Evolutionary conservation across 73 alveolate species (phyloP).

Genomic region (Paramecium pentaurelia): DNA sequence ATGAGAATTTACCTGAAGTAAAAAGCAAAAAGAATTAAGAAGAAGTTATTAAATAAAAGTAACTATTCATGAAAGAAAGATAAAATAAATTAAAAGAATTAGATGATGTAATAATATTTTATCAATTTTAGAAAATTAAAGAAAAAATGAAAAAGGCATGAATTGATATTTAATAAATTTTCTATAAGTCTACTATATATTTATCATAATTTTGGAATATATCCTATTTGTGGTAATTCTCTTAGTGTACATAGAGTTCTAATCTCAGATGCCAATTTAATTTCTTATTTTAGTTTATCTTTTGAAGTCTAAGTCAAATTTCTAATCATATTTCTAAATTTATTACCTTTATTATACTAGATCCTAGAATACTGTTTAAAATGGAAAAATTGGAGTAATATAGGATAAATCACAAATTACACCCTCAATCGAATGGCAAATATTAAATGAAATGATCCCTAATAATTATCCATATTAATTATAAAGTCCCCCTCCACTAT

Average conservation of each 20-base stretch:
- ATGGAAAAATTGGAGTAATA: not conserved
- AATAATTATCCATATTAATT: not conserved
- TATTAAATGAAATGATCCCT: not conserved
- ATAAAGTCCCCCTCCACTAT: conserved; percentile 43
- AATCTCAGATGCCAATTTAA: not conserved
- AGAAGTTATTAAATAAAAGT: not conserved
- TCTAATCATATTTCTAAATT: not conserved
- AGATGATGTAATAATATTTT: not conserved
- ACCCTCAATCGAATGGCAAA: not conserved
- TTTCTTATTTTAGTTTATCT: not conserved
- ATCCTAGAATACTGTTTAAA: not conserved
- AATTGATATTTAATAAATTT: not conserved
- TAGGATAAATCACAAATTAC: not conserved
- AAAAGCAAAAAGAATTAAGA: conserved; percentile 39
- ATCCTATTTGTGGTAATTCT: not conserved
- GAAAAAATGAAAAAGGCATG: not conserved
- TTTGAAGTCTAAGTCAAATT: not conserved
- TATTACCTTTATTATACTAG: not conserved
- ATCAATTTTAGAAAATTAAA: not conserved
- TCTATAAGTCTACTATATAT: not conserved
- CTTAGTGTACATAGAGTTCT: not conserved
- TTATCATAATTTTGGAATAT: not conserved
- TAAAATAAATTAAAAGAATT: conserved; percentile 19
- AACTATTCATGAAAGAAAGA: not conserved
- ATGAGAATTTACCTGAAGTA: conserved; percentile 61